phyloP scores from a whole-genome alignment of 2,329 filamentous ascomycete genomes.

The Phialocephala subalpina region DNA sequence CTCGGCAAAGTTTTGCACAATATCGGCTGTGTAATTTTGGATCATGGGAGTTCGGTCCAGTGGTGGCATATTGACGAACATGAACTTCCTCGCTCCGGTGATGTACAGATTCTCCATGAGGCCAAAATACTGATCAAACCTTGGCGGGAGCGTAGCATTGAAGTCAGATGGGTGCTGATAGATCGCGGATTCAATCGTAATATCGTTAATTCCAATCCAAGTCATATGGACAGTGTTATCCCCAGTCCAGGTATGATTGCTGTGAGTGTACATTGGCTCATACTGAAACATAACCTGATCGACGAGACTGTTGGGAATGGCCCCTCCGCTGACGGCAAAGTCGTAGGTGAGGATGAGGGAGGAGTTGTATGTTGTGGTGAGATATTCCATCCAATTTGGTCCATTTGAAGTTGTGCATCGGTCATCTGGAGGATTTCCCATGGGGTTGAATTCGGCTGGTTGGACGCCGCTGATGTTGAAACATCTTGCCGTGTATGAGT shows the following conservation, averaged over 20 bases:
- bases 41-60: neutral
- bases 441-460: constrained; percentile 40
- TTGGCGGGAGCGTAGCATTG: neutral
- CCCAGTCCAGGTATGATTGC: neutral
- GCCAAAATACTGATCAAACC: neutral
- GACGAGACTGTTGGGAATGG: neutral
- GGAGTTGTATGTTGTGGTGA: constrained; percentile 49
- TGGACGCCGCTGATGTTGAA: constrained; percentile 43
- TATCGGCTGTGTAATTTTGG: neutral
- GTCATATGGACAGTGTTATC: neutral
- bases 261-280: constrained; percentile 1
- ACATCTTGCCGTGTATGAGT: constrained; percentile 46
- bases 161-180: constrained; percentile 1
- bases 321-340: neutral
- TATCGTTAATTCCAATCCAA: constrained; percentile 2
- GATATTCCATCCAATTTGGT: constrained; percentile 59
- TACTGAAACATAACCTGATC: constrained; percentile 5
- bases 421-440: constrained; percentile 45
- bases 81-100: constrained; percentile 3
- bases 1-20: neutral
- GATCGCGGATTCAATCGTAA: neutral
- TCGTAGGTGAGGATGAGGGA: neutral
- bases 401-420: constrained; percentile 48
- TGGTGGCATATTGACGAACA: constrained; percentile 1
- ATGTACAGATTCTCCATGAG: neutral